Percentiles rank a stretch among this genome's conserved stretches.
Evolutionary conservation across 2,329 filamentous ascomycete genomes (phyloP).

Genomic region (Aspergillus sp.): DNA sequence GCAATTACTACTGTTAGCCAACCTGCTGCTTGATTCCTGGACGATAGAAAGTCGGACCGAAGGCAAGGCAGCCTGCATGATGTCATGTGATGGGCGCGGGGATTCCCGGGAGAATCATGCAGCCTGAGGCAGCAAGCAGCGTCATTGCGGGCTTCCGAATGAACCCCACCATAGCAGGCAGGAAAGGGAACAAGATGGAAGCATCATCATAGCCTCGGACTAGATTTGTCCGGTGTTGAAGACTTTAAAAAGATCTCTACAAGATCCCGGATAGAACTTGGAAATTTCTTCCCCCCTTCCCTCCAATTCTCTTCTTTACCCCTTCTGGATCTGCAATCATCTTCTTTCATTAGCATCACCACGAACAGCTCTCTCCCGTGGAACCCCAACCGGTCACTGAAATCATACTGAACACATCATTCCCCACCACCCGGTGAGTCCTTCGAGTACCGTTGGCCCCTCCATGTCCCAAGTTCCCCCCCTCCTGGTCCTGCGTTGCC

Average conservation of each 20-base stretch:
- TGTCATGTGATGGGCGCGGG: conserved; percentile 31
- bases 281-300: neutral
- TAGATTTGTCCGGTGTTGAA: conserved; percentile 1
- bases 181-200: conserved; percentile 3
- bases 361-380: conserved; percentile 3
- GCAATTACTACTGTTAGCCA: neutral
- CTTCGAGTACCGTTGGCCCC: conserved; percentile 23
- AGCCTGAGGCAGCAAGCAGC: conserved; percentile 23
- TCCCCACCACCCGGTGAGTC: conserved; percentile 43
- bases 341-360: neutral
- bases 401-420: conserved; percentile 42
- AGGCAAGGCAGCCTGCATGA: conserved; percentile 17
- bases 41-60: neutral
- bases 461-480: conserved; percentile 20
- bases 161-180: conserved; percentile 20
- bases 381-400: conserved; percentile 20
- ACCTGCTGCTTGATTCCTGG: neutral
- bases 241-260: neutral
- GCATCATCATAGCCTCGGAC: conserved; percentile 13
- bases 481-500: conserved; percentile 16
- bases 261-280: neutral
- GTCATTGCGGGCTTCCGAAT: conserved; percentile 17
- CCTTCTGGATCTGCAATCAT: neutral
- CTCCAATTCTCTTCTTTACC: neutral
- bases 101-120: conserved; percentile 22